These are phyloP conservation scores for Lycium ferocissimum DNA, from an alignment of 257 asterid genomes.

Conservation along the genomic window DNA sequence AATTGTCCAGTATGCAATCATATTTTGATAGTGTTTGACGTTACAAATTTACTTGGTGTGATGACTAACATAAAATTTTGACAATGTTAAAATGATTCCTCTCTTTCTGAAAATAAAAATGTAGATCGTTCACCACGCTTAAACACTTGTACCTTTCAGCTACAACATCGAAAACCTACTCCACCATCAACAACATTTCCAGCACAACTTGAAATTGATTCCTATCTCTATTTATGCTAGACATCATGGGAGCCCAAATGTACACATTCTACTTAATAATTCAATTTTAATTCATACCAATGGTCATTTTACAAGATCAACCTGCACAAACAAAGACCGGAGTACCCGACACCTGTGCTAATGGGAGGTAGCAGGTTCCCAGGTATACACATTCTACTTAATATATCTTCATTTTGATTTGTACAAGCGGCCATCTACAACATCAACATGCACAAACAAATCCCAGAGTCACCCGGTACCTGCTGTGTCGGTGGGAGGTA, in stretches of 20 bases:
- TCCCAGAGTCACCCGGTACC: constrained; percentile 1
- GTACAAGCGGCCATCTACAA: constrained; percentile 5
- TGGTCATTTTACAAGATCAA: not conserved
- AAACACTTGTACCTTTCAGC: not conserved
- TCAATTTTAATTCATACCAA: not conserved
- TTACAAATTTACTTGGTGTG: not conserved
- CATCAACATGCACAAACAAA: constrained; percentile 13
- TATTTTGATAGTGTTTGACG: not conserved
- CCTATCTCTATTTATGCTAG: not conserved
- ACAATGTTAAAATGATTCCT: too few species aligned
- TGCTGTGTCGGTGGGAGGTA: not conserved
- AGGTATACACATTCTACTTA: not conserved
- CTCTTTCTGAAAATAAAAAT: too few species aligned
- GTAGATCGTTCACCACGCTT: not conserved
- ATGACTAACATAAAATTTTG: not conserved
- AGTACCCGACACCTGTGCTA: too few species aligned
- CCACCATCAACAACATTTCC: not conserved
- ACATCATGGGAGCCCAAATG: not conserved
- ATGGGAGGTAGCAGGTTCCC: not conserved
- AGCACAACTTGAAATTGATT: not conserved
- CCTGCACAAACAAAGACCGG: not conserved
- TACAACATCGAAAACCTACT: not conserved
- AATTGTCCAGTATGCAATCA: not conserved
- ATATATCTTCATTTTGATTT: not conserved
- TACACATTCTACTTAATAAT: not conserved